Percentiles rank a stretch among this genome's conserved stretches.
Evolutionary conservation across 345 rosid genomes (phyloP).

Genomic region (Acer negundo): DNA sequence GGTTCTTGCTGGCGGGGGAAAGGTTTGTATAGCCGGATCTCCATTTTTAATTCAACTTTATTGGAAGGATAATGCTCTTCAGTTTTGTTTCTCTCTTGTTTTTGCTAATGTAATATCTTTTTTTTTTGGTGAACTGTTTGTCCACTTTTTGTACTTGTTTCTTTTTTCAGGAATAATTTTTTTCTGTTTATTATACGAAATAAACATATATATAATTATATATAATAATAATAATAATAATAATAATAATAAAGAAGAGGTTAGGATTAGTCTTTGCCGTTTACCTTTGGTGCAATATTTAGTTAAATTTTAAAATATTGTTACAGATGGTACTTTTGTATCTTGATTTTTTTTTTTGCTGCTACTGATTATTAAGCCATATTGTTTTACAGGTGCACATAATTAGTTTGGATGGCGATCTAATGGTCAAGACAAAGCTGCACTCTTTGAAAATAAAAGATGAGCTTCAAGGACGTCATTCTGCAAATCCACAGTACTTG

Average conservation of each 20-base stretch:
- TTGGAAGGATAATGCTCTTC: not conserved
- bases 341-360: constrained; percentile 25
- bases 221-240: not conserved
- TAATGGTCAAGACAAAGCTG: constrained; percentile 78
- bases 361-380: not conserved
- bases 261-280: not conserved
- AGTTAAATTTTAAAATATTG: not conserved
- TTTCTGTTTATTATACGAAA: not conserved
- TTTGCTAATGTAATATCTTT: not conserved
- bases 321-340: not conserved
- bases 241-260: not conserved
- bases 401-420: constrained; percentile 66
- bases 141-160: not conserved
- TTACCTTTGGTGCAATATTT: not conserved
- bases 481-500: constrained; percentile 60
- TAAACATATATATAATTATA: not conserved
- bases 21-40: constrained; percentile 56
- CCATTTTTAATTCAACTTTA: not conserved
- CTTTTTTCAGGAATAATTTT: not conserved
- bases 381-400: constrained; percentile 62
- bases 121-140: not conserved
- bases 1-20: constrained; percentile 88
- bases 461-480: constrained; percentile 71
- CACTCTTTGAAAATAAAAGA: constrained; percentile 92
- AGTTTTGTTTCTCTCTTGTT: not conserved